Percentiles rank a stretch among this genome's conserved stretches.
Conservation (phyloP, 352 stramenopile species). For the Phytophthora chlamydospora region DNA sequence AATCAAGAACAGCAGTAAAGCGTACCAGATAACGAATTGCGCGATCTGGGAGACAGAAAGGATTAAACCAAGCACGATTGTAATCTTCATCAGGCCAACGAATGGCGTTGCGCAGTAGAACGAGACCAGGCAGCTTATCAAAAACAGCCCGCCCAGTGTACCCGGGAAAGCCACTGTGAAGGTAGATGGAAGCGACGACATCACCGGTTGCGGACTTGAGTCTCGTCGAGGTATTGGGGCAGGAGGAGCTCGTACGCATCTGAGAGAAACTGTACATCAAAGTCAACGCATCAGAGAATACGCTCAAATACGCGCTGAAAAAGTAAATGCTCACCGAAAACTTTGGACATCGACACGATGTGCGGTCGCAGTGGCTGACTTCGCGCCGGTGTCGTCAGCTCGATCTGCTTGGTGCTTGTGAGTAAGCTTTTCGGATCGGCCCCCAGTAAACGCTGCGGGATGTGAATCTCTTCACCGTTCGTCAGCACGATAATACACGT, state of each 20-base stretch:
- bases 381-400: constrained; percentile 56
- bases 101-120: constrained; percentile 77
- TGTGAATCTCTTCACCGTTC: constrained; percentile 75
- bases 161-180: constrained; percentile 76
- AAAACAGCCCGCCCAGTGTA: constrained; percentile 69
- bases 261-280: constrained; percentile 49
- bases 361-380: constrained; percentile 56
- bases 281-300: constrained; percentile 9
- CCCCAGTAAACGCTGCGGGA: constrained; percentile 59
- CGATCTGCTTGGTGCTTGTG: constrained; percentile 56
- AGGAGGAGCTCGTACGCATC: constrained; percentile 47
- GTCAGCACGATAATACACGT: constrained; percentile 73
- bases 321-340: constrained; percentile 47
- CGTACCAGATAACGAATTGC: constrained; percentile 70
- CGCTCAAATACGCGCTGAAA: constrained; percentile 1
- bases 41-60: constrained; percentile 80
- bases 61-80: constrained; percentile 79
- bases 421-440: constrained; percentile 43
- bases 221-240: constrained; percentile 47
- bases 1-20: background rate
- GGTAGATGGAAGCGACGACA: constrained; percentile 50
- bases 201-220: constrained; percentile 44
- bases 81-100: constrained; percentile 87
- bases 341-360: constrained; percentile 60
- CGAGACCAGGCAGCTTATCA: constrained; percentile 78